Evolutionary conservation across 768 basidiomycete genomes (phyloP), one percentile per base, ranked within the genome.

Genomic region (Psilocybe cyanescens): DNA sequence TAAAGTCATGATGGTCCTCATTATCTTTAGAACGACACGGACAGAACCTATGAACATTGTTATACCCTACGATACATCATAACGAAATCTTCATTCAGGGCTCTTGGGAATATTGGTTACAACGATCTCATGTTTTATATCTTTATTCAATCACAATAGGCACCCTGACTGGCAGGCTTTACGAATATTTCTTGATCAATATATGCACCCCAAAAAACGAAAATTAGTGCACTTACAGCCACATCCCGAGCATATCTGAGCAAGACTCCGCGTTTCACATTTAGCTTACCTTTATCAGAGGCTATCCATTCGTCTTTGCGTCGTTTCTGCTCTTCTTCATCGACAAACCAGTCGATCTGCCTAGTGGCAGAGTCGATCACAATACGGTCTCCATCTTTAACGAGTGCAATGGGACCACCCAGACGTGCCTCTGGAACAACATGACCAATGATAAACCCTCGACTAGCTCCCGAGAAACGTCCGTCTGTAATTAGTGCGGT

Each of bases 401-500:
- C 89, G 17, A 95, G 84, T 30, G 92, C 94, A 66, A 96, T 95
- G 2, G 94, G 94, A 0, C 94, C 94, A 57, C 93, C 93, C 29
- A 91, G 76, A 33, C 83, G 84, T 17, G 93, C 93, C 72, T 84
- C 83, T 19, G 83, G 83, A 7, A 83, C 82, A 12, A 83, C 81
- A 60, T 84, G 83, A 1, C 83, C 93, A 75, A 80, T 80, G 55
- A 83, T 82, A 70, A 81, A 83, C 9, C 80, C 81, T 47, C 76
- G 73, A 65, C 76, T 91, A 2, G 93, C 94, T 14, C 94, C 94
- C 17, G 90, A 92, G 81, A 95, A 95, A 16, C 94, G 86, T 52
- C 94, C 94, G 71, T 96, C 94, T 0, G 94, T 96, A 65, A 96
- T 88, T 53, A 96, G 80, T 1, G 91, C 91, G 2, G 91, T 92